Evolutionary conservation across 805 yeast species (phyloP).

Genomic region (Teunomyces barrocoloradensis): DNA sequence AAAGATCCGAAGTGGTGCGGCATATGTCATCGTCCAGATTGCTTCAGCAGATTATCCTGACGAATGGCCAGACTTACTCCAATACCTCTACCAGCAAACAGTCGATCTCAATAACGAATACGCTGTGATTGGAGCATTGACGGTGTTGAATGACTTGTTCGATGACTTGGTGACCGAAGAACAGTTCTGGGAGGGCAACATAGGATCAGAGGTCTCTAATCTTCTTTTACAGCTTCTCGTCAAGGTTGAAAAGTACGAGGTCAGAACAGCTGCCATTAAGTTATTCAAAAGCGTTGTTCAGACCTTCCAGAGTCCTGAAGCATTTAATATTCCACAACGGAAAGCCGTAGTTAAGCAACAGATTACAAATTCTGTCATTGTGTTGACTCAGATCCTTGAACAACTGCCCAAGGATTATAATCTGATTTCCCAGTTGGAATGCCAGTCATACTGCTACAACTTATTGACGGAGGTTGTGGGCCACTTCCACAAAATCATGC

Average conservation of each 20-base stretch:
- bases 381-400: constrained; percentile 18
- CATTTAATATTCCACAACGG: constrained; percentile 37
- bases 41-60: constrained; percentile 92
- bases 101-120: constrained; percentile 24
- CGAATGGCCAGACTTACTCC: constrained; percentile 81
- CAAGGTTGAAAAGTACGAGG: constrained; percentile 27
- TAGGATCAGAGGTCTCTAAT: constrained; percentile 54
- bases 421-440: constrained; percentile 16
- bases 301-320: constrained; percentile 53
- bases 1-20: constrained; percentile 63
- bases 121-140: constrained; percentile 51
- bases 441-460: constrained; percentile 27
- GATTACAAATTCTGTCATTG: constrained; percentile 13
- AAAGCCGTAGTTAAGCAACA: constrained; percentile 28
- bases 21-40: constrained; percentile 77
- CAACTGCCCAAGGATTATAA: background rate
- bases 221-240: constrained; percentile 46
- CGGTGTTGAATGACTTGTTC: constrained; percentile 70
- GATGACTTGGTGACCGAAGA: constrained; percentile 85
- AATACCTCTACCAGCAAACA: constrained; percentile 44
- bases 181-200: constrained; percentile 76
- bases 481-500: constrained; percentile 24
- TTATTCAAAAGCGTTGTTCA: constrained; percentile 53
- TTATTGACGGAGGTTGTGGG: constrained; percentile 25
- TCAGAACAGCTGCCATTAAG: constrained; percentile 48